These are phyloP conservation scores for Yamadazyma triangularis DNA, from an alignment of 1,139 yeast species.

Conservation along the genomic window DNA sequence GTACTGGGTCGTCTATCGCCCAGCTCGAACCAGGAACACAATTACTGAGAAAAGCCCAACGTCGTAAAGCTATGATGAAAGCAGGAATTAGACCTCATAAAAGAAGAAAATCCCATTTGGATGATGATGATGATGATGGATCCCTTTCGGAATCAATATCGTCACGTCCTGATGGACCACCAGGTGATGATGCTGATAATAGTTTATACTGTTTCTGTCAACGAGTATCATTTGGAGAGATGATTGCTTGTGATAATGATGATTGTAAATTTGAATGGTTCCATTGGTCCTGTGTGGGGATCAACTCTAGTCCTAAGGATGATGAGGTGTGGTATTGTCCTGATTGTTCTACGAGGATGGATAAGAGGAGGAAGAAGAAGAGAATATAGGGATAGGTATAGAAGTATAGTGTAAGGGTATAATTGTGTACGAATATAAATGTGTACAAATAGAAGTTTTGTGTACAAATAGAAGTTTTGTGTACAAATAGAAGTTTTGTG, in stretches of 20 bases:
- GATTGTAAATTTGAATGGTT: constrained; percentile 87
- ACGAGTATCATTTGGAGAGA: constrained; percentile 81
- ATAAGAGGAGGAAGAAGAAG: constrained; percentile 42
- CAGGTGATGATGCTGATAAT: constrained; percentile 59
- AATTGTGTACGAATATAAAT: too few species aligned
- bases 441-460: too few species aligned
- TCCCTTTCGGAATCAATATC: constrained; percentile 5
- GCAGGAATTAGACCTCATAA: constrained; percentile 22
- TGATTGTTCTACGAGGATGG: constrained; percentile 52
- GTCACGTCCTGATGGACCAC: constrained; percentile 16
- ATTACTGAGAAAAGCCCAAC: constrained; percentile 20
- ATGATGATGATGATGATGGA: constrained; percentile 7
- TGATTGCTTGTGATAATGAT: constrained; percentile 88
- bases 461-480: too few species aligned
- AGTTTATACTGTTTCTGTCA: constrained; percentile 78
- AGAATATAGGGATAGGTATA: constrained; percentile 4
- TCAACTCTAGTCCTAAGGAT: constrained; percentile 64
- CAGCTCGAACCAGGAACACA: constrained; percentile 10
- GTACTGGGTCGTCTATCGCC: constrained; percentile 21
- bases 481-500: too few species aligned
- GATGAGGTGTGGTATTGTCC: constrained; percentile 71
- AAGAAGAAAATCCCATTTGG: constrained; percentile 22
- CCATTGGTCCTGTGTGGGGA: constrained; percentile 80
- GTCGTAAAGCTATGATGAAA: constrained; percentile 21
- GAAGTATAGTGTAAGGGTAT: too few species aligned